Percentiles rank a stretch among this genome's conserved stretches.
phyloP scores from a whole-genome alignment of 2,329 filamentous ascomycete species.

The Endoconidiophora laricicola region DNA sequence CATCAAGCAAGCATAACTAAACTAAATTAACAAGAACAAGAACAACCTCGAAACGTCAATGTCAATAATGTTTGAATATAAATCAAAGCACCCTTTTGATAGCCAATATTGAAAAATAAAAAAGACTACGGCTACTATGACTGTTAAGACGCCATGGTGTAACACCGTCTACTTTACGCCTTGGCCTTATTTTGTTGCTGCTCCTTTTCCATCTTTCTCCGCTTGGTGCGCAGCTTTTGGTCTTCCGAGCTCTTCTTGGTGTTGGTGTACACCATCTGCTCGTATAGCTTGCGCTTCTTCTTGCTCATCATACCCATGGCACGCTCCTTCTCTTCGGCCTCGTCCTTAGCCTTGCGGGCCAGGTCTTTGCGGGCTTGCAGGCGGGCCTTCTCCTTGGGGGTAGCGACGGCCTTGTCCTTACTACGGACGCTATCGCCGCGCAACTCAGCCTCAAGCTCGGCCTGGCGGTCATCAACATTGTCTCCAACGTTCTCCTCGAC shows the following conservation, averaged over 20 bases:
- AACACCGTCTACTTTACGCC: slow-evolving; percentile 2
- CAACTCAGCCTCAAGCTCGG: slow-evolving; percentile 84
- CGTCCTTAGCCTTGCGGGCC: slow-evolving; percentile 52
- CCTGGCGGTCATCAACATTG: slow-evolving; percentile 43
- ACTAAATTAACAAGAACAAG: slow-evolving; percentile 5
- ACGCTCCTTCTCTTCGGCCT: slow-evolving; percentile 77
- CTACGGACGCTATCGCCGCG: slow-evolving; percentile 46
- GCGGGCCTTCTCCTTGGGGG: slow-evolving; percentile 44
- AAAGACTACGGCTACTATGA: not conserved
- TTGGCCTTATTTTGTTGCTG: slow-evolving; percentile 25
- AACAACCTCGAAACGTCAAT: slow-evolving; percentile 3
- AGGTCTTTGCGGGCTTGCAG: slow-evolving; percentile 54
- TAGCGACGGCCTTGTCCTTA: slow-evolving; percentile 23
- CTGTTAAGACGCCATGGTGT: not conserved
- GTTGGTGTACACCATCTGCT: slow-evolving; percentile 95
- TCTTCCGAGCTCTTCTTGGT: slow-evolving; percentile 85
- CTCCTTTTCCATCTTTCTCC: slow-evolving; percentile 70
- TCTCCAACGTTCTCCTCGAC: slow-evolving; percentile 27
- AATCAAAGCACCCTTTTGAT: slow-evolving; percentile 5
- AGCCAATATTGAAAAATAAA: not conserved
- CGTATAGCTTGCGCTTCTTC: slow-evolving; percentile 92
- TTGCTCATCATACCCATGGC: slow-evolving; percentile 97
- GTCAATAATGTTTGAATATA: not conserved
- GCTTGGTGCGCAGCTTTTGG: slow-evolving; percentile 72
- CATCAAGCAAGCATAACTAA: slow-evolving; percentile 4